Conservation (phyloP, 73 alveolate genomes). For the Symbiodinium natans region DNA sequence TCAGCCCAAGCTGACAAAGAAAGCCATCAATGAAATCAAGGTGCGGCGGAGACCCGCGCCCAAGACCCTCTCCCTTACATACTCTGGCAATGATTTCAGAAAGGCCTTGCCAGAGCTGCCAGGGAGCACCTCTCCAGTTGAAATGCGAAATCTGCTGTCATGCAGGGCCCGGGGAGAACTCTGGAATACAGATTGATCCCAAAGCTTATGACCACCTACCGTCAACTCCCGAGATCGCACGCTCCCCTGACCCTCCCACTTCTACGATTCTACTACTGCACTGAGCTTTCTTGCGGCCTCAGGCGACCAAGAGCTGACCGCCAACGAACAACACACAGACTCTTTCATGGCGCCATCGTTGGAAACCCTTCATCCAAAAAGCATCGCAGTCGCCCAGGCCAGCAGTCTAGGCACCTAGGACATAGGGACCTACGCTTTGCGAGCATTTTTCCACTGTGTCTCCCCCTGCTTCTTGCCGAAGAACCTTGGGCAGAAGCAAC, state of each 20-base stretch:
- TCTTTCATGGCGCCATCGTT: too few relatives aligned
- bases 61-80: neutral
- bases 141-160: too few relatives aligned
- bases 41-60: neutral
- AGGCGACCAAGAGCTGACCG: too few relatives aligned
- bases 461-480: conserved; percentile 48
- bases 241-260: too few relatives aligned
- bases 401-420: neutral
- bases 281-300: too few relatives aligned
- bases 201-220: too few relatives aligned
- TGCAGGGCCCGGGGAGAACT: too few relatives aligned
- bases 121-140: neutral
- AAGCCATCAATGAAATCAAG: neutral
- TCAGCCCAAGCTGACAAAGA: neutral
- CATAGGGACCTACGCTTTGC: neutral
- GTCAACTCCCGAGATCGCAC: too few relatives aligned
- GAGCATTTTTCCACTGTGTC: conserved; percentile 2
- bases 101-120: neutral
- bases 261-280: too few relatives aligned
- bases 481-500: neutral
- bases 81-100: neutral
- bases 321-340: too few relatives aligned
- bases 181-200: too few relatives aligned
- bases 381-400: neutral
- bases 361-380: too few relatives aligned